These are phyloP conservation scores for Amoeboaphelidium occidentale DNA, from an alignment of 371 early-diverging fungal genomes.

Conservation along the genomic window DNA sequence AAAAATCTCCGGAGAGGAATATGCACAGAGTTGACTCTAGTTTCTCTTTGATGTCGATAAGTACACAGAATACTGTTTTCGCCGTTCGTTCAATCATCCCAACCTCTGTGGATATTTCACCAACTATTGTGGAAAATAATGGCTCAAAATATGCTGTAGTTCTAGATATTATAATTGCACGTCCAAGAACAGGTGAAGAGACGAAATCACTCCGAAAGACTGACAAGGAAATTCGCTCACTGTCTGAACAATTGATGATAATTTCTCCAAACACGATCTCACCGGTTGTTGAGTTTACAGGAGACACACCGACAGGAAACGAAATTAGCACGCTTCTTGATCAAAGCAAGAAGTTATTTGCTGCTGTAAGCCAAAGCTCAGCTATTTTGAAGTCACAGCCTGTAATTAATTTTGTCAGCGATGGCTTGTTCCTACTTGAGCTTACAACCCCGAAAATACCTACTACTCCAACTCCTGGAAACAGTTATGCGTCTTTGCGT, in stretches of 20 bases:
- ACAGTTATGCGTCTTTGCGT: not conserved
- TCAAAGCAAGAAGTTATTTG: not conserved
- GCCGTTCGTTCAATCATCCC: too few species aligned
- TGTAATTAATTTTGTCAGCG: not conserved
- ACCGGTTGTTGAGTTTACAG: not conserved
- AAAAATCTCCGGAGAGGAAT: too few species aligned
- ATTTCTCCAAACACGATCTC: not conserved
- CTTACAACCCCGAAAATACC: not conserved
- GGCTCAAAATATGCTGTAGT: too few species aligned
- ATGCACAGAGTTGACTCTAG: too few species aligned
- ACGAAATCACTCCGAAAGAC: not conserved
- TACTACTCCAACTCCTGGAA: not conserved
- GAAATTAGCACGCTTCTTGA: not conserved
- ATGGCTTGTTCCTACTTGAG: not conserved
- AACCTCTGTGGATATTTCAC: too few species aligned
- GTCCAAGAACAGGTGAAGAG: not conserved
- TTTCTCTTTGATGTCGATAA: too few species aligned
- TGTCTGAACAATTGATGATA: not conserved
- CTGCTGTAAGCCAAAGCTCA: not conserved
- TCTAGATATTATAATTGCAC: too few species aligned
- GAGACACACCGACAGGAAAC: not conserved
- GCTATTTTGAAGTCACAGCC: not conserved
- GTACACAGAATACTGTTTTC: too few species aligned
- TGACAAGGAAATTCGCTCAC: not conserved
- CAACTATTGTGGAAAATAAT: too few species aligned